Percentiles rank a stretch among this genome's conserved stretches.
phyloP scores from a whole-genome alignment of 2,329 filamentous ascomycete species.

The Madurella fahalii region DNA sequence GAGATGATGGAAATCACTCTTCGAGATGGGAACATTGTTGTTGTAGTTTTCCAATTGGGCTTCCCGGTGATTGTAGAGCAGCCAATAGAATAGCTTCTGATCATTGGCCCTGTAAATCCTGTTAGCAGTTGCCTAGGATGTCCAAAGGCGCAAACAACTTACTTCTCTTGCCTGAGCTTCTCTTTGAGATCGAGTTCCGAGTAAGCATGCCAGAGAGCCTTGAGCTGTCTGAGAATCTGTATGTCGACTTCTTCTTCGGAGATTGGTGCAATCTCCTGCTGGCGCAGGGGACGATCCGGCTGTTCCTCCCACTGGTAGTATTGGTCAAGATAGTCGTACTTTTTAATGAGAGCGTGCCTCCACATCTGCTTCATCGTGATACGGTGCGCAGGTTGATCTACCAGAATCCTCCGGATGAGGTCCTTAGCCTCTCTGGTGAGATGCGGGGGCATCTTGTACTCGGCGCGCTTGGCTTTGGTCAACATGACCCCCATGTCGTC shows the following conservation, averaged over 20 bases:
- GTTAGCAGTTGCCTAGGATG: not conserved
- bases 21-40: slow-evolving; percentile 73
- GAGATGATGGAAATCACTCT: slow-evolving; percentile 86
- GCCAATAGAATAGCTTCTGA: slow-evolving; percentile 88
- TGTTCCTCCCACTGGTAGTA: slow-evolving; percentile 53
- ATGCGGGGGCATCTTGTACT: slow-evolving; percentile 57
- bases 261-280: slow-evolving; percentile 55
- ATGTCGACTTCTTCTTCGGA: slow-evolving; percentile 67
- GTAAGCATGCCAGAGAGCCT: slow-evolving; percentile 86
- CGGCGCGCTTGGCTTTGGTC: slow-evolving; percentile 53
- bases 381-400: slow-evolving; percentile 71
- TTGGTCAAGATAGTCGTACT: slow-evolving; percentile 74
- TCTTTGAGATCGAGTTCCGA: slow-evolving; percentile 66
- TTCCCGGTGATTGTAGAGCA: slow-evolving; percentile 76
- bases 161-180: slow-evolving; percentile 63
- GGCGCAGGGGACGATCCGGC: slow-evolving; percentile 56
- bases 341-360: slow-evolving; percentile 79
- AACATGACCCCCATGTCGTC: slow-evolving; percentile 61
- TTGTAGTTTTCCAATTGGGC: slow-evolving; percentile 85
- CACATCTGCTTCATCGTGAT: slow-evolving; percentile 80
- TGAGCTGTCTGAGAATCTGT: slow-evolving; percentile 79
- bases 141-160: slow-evolving; percentile 32
- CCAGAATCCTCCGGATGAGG: slow-evolving; percentile 74
- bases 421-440: slow-evolving; percentile 69
- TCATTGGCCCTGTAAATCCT: slow-evolving; percentile 64